Evolutionary conservation across 2,329 filamentous ascomycete genomes (phyloP), one percentile per base, ranked within the genome.

Genomic region (Periconia digitata): DNA sequence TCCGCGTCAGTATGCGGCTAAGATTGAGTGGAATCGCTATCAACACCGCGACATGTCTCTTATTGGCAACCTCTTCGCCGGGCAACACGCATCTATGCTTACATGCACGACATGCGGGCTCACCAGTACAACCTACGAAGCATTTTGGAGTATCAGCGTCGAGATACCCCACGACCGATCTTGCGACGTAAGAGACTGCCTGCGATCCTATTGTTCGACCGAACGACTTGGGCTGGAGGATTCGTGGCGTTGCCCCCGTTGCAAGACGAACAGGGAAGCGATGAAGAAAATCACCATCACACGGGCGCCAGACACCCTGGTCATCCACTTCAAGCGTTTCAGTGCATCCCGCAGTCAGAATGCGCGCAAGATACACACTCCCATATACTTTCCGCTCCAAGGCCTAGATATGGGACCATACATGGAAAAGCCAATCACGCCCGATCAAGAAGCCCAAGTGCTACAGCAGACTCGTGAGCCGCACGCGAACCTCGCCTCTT

Each of bases 21-120:
- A 79, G 44, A 83, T 86, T 29, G 89, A 90, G 70, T 96, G 91
- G 91, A 73, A 76, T 17, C 79, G 83, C 15, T 89, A 91, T 66
- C 80, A 79, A 32, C 81, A 85, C 53, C 79, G 81, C 40, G 89
- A 90, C 64, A 77, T 80, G 55, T 92, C 87, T n/a, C 84, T 90
- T 48, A 81, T 95, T 48, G 88, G 89, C 51, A 83, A 83, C 36
- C 83, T 92, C 58, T 95, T 92, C 76, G 88, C 87, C 4, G 87
- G 87, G 2, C 81, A 87, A 60, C 81, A 86, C 62, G 82, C 82
- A 18, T 85, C 81, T 35, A 78, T 79, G 41, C 71, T 87, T 3
- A 78, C 76, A 12, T 87, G 85, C 60, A 77, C 79, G 7, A 81
- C 80, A 15, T 87, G 85, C 62, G 76, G 76, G 29, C 77, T 79